These are phyloP conservation scores for Ogataea dorogensis DNA, from an alignment of 805 yeast species.

Conservation along the genomic window DNA sequence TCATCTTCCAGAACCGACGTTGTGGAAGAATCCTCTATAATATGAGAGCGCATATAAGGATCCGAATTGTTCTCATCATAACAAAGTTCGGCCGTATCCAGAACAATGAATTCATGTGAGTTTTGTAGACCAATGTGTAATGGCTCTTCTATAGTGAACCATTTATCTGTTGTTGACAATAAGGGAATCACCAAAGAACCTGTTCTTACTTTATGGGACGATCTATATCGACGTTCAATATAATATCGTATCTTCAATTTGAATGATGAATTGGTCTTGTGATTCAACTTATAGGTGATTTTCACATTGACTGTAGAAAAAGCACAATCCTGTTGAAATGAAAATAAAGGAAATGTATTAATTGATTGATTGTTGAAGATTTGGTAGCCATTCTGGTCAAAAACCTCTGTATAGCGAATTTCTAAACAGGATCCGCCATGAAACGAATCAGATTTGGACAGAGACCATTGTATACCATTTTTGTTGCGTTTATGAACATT, in stretches of 20 bases:
- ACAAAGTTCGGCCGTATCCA: slow-evolving; percentile 21
- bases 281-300: slow-evolving; percentile 22
- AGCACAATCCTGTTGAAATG: slow-evolving; percentile 30
- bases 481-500: slow-evolving; percentile 18
- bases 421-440: slow-evolving; percentile 39
- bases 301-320: slow-evolving; percentile 29
- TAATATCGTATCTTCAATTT: slow-evolving; percentile 34
- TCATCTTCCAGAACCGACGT: slow-evolving; percentile 29
- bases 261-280: slow-evolving; percentile 27
- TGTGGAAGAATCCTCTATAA: slow-evolving; percentile 23
- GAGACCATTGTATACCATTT: slow-evolving; percentile 22
- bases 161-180: slow-evolving; percentile 22
- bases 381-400: slow-evolving; percentile 21
- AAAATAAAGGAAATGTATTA: slow-evolving; percentile 27
- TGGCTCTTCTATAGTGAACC: slow-evolving; percentile 27
- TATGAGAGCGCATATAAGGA: slow-evolving; percentile 15
- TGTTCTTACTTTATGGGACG: slow-evolving; percentile 28
- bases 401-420: slow-evolving; percentile 25
- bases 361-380: slow-evolving; percentile 21
- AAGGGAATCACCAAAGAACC: slow-evolving; percentile 36
- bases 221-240: slow-evolving; percentile 34
- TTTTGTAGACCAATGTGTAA: slow-evolving; percentile 21
- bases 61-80: slow-evolving; percentile 21
- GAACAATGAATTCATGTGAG: slow-evolving; percentile 21
- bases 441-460: slow-evolving; percentile 29